phyloP scores from a whole-genome alignment of 208 protist species.

The Acanthamoeba triangularis region DNA sequence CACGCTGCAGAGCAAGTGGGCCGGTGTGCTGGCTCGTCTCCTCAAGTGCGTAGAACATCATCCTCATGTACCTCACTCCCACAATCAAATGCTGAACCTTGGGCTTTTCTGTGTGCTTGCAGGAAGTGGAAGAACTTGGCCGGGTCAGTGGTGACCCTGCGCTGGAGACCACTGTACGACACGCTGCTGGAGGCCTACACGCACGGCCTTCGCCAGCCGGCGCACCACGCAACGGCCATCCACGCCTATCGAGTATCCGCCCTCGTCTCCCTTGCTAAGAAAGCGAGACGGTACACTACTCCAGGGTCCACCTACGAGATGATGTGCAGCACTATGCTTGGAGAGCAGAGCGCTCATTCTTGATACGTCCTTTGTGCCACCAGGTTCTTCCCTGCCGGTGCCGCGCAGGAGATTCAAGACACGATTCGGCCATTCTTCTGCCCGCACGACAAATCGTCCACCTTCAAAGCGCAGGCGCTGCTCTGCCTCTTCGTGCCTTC shows the following conservation, averaged over 20 bases:
- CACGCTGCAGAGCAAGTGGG: conserved; percentile 30
- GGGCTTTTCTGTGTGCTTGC: no score
- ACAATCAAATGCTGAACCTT: neutral
- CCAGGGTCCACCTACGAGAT: neutral
- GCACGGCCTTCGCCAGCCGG: conserved; percentile 24
- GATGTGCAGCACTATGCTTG: no score
- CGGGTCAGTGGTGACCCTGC: neutral
- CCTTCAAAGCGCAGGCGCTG: neutral
- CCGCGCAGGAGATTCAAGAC: neutral
- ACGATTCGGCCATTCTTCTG: neutral
- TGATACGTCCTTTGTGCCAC: neutral
- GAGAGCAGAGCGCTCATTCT: no score
- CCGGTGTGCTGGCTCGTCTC: neutral
- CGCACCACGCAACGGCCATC: neutral
- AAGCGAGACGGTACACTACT: neutral
- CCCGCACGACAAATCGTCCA: conserved; percentile 28
- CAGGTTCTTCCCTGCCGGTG: neutral
- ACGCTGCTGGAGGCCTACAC: neutral
- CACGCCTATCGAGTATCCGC: neutral
- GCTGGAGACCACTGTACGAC: neutral
- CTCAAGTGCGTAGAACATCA: neutral
- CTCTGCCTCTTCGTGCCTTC: conserved; percentile 36
- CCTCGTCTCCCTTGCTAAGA: neutral
- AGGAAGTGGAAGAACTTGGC: conserved; percentile 47
- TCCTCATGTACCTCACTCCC: no score